Percentiles rank a stretch among this genome's conserved stretches.
These are phyloP conservation scores for Trichoderma brevicompactum DNA, from an alignment of 2,329 filamentous ascomycete genomes.

Conservation along the genomic window DNA sequence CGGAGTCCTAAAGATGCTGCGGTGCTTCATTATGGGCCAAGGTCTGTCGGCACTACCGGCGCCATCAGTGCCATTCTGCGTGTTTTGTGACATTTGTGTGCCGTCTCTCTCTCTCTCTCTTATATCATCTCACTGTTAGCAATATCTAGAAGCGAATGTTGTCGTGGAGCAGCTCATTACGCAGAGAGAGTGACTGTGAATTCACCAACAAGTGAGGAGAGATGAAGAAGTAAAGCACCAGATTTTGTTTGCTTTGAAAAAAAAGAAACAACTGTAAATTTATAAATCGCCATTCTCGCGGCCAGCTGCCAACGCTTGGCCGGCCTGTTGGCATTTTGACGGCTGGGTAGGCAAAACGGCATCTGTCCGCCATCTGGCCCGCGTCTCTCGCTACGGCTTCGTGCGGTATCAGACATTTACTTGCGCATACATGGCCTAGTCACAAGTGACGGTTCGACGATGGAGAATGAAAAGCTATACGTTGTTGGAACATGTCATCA, in stretches of 20 bases:
- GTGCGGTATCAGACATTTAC: not conserved
- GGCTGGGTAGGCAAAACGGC: not conserved
- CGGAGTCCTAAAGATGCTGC: not conserved
- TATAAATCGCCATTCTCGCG: not conserved
- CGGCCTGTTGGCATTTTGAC: not conserved
- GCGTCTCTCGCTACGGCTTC: not conserved
- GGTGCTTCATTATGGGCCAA: not conserved
- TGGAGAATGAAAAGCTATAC: not conserved
- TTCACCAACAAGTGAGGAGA: not conserved
- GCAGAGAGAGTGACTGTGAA: not conserved
- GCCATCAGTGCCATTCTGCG: too few relatives aligned
- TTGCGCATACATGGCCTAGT: not conserved
- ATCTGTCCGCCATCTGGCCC: not conserved
- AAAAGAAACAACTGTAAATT: too few relatives aligned
- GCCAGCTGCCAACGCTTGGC: conserved; percentile 4
- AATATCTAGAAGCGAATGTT: too few relatives aligned
- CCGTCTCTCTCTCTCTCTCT: not conserved
- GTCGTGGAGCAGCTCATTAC: too few relatives aligned
- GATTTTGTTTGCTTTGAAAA: not conserved
- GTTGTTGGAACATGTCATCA: not conserved
- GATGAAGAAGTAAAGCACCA: not conserved
- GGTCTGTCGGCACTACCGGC: not conserved
- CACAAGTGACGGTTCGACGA: not conserved
- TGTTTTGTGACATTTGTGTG: not conserved
- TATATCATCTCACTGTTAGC: too few relatives aligned